Percentiles rank a stretch among this genome's conserved stretches.
Evolutionary conservation across 208 protist species (phyloP).

Genomic region (Novymonas esmeraldas): DNA sequence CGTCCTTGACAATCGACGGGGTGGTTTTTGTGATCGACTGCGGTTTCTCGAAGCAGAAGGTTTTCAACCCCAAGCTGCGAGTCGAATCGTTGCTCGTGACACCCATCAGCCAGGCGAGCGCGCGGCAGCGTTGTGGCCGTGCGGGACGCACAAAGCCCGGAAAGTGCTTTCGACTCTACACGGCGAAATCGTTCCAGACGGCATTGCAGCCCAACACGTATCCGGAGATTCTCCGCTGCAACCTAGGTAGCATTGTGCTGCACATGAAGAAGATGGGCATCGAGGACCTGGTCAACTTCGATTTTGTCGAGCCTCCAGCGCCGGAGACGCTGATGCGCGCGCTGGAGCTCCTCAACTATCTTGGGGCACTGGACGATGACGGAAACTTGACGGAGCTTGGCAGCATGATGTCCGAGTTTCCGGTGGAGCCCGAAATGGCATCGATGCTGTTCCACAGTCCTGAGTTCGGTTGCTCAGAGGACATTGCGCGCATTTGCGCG

Average conservation of each 20-base stretch:
- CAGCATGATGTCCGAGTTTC: conserved; percentile 97
- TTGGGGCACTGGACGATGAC: conserved; percentile 98
- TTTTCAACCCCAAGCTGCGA: conserved; percentile 97
- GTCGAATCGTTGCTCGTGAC: conserved; percentile 97
- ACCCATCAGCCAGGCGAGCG: conserved; percentile 97
- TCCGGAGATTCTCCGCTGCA: conserved; percentile 98
- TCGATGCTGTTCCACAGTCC: conserved; percentile 96
- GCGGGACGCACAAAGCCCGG: conserved; percentile 95
- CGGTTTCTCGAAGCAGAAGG: conserved; percentile 98
- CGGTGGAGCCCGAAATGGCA: conserved; percentile 97
- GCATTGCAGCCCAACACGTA: conserved; percentile 93
- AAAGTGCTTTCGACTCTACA: conserved; percentile 98
- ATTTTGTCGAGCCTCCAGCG: conserved; percentile 98
- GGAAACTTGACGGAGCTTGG: conserved; percentile 96
- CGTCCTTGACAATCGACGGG: conserved; percentile 99
- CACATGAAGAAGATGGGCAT: conserved; percentile 98
- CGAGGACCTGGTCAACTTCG: conserved; percentile 97
- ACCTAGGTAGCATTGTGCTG: conserved; percentile 97
- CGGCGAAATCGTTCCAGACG: conserved; percentile 94
- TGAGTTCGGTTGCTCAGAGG: conserved; percentile 95
- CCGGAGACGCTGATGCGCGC: conserved; percentile 94
- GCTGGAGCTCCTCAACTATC: conserved; percentile 94
- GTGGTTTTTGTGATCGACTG: conserved; percentile 98
- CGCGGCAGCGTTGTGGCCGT: conserved; percentile 95
- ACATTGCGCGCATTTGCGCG: conserved; percentile 97